Conservation (phyloP, 495 filamentous ascomycete genomes). For the Durotheca rogersii region DNA sequence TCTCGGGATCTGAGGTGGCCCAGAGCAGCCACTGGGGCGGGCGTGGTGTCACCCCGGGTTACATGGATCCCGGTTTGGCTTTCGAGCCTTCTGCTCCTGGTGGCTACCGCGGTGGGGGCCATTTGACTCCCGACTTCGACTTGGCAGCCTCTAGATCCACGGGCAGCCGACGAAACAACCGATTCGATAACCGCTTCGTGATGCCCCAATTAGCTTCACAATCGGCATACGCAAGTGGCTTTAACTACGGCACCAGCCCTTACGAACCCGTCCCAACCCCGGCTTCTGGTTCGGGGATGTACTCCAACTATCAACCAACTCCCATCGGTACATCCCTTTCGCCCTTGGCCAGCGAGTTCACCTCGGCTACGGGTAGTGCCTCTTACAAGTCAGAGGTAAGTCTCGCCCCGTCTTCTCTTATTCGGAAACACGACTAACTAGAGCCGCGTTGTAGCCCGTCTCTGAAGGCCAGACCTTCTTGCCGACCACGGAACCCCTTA, state of each 20-base stretch:
- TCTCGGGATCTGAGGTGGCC: constrained; percentile 38
- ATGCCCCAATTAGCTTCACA: constrained; percentile 24
- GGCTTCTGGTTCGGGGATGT: constrained; percentile 48
- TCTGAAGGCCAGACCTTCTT: constrained; percentile 74
- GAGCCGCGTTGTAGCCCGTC: constrained; percentile 36
- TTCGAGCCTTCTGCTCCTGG: constrained; percentile 38
- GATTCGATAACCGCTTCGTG: constrained; percentile 45
- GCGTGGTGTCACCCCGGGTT: constrained; percentile 39
- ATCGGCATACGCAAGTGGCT: constrained; percentile 14
- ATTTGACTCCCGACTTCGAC: constrained; percentile 49
- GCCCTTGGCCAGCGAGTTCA: constrained; percentile 82
- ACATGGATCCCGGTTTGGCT: constrained; percentile 30
- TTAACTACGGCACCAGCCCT: constrained; percentile 29
- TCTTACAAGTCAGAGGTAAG: constrained; percentile 58
- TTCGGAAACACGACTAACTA: constrained; percentile 10
- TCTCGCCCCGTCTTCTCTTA: constrained; percentile 1
- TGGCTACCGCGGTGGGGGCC: constrained; percentile 46
- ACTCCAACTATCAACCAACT: constrained; percentile 65
- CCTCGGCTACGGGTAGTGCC: constrained; percentile 39
- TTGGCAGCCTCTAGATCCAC: constrained; percentile 38
- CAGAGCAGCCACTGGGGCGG: constrained; percentile 42
- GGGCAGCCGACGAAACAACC: constrained; percentile 39
- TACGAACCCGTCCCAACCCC: constrained; percentile 41
- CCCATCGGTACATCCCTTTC: constrained; percentile 80
- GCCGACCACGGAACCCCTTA: constrained; percentile 87